Conservation (phyloP, 139 green algal species). For the Nannochloris sp. region DNA sequence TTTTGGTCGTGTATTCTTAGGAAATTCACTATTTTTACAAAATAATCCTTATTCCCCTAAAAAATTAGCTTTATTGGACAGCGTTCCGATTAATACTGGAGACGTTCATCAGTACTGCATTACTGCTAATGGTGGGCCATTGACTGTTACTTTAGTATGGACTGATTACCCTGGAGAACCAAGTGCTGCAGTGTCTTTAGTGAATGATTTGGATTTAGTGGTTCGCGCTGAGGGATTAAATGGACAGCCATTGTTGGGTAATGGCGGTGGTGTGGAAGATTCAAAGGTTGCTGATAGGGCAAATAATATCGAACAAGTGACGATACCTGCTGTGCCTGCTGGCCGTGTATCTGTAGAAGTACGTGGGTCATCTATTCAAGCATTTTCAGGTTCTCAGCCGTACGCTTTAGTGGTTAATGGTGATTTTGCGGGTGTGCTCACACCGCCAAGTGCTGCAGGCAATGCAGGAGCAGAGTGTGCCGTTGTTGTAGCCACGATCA, state of each 20-base stretch:
- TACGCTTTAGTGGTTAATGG: conserved; percentile 68
- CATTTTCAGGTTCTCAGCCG: conserved; percentile 33
- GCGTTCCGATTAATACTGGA: not conserved
- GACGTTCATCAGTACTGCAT: conserved; percentile 60
- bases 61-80: conserved; percentile 22
- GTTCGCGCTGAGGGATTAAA: conserved; percentile 50
- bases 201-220: conserved; percentile 85
- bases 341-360: conserved; percentile 61
- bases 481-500: conserved; percentile 32
- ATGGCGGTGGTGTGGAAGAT: conserved; percentile 31
- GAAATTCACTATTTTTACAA: conserved; percentile 9
- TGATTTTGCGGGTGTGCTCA: conserved; percentile 35
- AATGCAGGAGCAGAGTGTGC: conserved; percentile 3
- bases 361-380: not conserved
- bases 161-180: conserved; percentile 19
- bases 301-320: conserved; percentile 78
- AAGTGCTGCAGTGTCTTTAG: conserved; percentile 36
- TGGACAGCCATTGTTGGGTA: conserved; percentile 49
- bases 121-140: conserved; percentile 35
- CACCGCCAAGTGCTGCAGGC: not conserved
- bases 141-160: conserved; percentile 66
- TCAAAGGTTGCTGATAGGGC: conserved; percentile 36
- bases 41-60: not conserved
- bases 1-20: conserved; percentile 62
- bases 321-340: conserved; percentile 29